Evolutionary conservation across 2,329 filamentous ascomycete species (phyloP).

Genomic region (Fusarium sp.): DNA sequence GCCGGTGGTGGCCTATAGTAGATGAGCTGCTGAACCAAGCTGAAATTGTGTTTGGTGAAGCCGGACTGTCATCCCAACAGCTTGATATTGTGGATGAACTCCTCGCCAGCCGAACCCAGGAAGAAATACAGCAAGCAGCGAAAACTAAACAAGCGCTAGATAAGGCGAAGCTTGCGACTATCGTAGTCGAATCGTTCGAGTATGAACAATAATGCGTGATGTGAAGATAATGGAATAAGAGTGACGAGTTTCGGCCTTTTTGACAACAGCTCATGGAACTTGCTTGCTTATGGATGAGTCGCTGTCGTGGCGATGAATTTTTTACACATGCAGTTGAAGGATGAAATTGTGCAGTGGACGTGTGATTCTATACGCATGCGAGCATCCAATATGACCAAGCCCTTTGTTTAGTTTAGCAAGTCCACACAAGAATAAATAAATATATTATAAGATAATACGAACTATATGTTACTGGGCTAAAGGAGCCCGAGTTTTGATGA

Average conservation of each 20-base stretch:
- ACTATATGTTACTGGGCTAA: neutral
- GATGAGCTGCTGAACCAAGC: conserved; percentile 20
- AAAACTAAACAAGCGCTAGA: conserved; percentile 12
- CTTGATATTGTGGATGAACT: conserved; percentile 36
- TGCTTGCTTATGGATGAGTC: neutral
- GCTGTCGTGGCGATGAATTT: neutral
- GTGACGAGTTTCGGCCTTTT: too few relatives aligned
- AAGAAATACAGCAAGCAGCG: conserved; percentile 20
- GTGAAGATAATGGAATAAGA: neutral
- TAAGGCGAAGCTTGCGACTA: conserved; percentile 2
- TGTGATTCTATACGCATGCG: neutral
- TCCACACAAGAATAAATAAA: neutral
- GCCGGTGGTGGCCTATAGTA: conserved; percentile 34
- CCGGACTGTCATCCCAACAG: conserved; percentile 31
- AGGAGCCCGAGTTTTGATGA: neutral
- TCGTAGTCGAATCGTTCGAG: neutral
- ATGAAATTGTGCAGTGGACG: neutral
- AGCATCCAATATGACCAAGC: neutral
- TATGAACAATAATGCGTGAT: neutral
- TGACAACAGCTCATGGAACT: neutral
- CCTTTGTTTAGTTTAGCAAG: neutral
- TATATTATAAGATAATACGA: too few relatives aligned
- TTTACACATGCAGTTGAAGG: neutral
- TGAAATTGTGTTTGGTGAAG: neutral
- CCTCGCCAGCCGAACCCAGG: conserved; percentile 21